Conservation (phyloP, 139 green algal genomes). For the Picochlorum sp. region DNA sequence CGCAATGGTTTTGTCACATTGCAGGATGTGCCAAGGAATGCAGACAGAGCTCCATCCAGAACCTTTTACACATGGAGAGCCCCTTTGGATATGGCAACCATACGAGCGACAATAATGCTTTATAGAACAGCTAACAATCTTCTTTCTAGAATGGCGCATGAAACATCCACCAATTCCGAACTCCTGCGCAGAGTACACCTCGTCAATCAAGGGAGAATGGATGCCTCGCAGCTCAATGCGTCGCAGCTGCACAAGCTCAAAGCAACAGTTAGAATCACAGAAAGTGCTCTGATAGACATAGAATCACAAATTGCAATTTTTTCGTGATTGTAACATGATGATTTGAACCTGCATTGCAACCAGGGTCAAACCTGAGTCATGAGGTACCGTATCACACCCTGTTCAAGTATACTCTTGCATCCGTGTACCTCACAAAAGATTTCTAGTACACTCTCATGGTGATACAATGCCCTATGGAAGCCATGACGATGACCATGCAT, state of each 20-base stretch:
- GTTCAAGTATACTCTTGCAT: too few species aligned
- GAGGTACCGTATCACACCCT: too few species aligned
- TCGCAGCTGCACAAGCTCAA: background rate
- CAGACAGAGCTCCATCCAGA: conserved; percentile 64
- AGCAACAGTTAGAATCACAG: background rate
- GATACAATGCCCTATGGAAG: too few species aligned
- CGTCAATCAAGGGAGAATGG: conserved; percentile 5
- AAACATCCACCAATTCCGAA: conserved; percentile 19
- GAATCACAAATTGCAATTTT: conserved; percentile 10
- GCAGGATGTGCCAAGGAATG: conserved; percentile 73
- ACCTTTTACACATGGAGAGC: conserved; percentile 79
- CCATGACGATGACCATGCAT: too few species aligned
- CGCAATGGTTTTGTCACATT: conserved; percentile 37
- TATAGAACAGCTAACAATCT: conserved; percentile 58
- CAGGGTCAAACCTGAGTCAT: background rate
- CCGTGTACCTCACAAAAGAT: too few species aligned
- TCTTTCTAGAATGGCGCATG: conserved; percentile 43
- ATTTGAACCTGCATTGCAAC: background rate
- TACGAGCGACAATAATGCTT: conserved; percentile 38
- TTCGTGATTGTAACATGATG: background rate
- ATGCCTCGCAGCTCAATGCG: conserved; percentile 2
- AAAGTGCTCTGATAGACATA: conserved; percentile 3
- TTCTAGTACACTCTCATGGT: too few species aligned
- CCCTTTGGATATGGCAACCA: conserved; percentile 14
- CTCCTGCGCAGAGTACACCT: conserved; percentile 2